A percentile compares a stretch with the other conserved stretches of the same genome.
Evolutionary conservation across 148 eudicot genomes (phyloP).

Genomic region (Silene conica): DNA sequence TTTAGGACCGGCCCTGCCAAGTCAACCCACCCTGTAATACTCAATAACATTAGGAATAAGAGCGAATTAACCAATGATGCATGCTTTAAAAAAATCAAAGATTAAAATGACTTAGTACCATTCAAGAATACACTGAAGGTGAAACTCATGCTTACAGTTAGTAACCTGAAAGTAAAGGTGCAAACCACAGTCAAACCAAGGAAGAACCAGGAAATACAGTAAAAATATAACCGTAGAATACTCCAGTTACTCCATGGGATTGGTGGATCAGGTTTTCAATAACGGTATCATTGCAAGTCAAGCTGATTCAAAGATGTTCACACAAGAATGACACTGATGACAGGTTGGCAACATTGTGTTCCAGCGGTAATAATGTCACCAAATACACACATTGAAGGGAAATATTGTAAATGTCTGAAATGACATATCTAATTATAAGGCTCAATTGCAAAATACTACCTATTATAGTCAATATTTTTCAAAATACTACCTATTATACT

Average conservation of each 20-base stretch:
- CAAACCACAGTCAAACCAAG: neutral
- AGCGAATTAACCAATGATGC: too few relatives aligned
- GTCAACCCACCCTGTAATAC: too few relatives aligned
- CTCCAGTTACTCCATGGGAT: neutral
- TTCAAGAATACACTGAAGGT: slow-evolving; percentile 97
- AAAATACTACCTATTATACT: too few relatives aligned
- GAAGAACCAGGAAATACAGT: neutral
- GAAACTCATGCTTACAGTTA: slow-evolving; percentile 85
- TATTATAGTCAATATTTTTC: too few relatives aligned
- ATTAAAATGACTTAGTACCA: slow-evolving; percentile 41
- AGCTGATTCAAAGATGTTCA: neutral
- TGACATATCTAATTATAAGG: too few relatives aligned
- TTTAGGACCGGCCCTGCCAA: too few relatives aligned
- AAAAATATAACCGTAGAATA: neutral
- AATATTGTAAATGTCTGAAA: too few relatives aligned
- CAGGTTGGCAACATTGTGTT: neutral
- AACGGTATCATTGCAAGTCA: neutral
- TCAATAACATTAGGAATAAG: too few relatives aligned
- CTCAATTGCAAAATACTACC: too few relatives aligned
- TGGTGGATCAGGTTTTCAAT: neutral
- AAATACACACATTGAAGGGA: neutral
- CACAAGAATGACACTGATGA: neutral
- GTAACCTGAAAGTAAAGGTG: slow-evolving; percentile 52
- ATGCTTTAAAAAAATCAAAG: neutral
- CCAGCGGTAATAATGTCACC: too few relatives aligned